These are phyloP conservation scores for Nemania abortiva DNA, from an alignment of 2,329 filamentous ascomycete species.

Conservation along the genomic window DNA sequence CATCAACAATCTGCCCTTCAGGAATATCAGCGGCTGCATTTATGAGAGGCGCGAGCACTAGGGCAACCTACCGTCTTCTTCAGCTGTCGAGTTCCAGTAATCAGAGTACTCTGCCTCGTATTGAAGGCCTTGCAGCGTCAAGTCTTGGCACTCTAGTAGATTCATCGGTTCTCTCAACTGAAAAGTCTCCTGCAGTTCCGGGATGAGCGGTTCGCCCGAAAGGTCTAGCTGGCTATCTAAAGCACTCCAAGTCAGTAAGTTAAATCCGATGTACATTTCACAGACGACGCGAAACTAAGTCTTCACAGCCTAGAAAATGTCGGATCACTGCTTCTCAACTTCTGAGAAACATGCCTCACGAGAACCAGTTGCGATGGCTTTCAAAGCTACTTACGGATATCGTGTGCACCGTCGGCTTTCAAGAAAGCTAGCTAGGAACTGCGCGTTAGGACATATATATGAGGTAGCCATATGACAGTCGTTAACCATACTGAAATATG, in stretches of 20 bases:
- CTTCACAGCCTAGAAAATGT: background rate
- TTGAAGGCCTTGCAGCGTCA: conserved; percentile 33
- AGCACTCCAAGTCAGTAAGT: background rate
- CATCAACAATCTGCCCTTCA: conserved; percentile 65
- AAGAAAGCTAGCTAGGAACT: conserved; percentile 46
- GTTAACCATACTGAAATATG: background rate
- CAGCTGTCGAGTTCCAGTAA: conserved; percentile 70
- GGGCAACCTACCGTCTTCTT: conserved; percentile 58
- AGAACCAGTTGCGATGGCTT: background rate
- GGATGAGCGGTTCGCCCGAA: conserved; percentile 66
- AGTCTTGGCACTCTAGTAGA: conserved; percentile 53
- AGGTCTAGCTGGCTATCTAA: conserved; percentile 39
- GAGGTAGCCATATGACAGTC: background rate
- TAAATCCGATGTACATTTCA: background rate
- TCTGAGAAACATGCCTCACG: background rate
- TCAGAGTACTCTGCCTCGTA: conserved; percentile 71
- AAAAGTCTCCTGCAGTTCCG: conserved; percentile 50
- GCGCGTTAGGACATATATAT: background rate
- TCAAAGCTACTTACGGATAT: conserved; percentile 51
- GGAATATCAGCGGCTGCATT: background rate
- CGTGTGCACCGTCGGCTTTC: conserved; percentile 51
- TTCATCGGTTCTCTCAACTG: conserved; percentile 33
- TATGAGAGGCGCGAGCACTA: conserved; percentile 26
- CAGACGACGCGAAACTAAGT: too few species aligned
- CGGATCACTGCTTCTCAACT: background rate